Evolutionary conservation across 2,329 filamentous ascomycete genomes (phyloP).

Genomic region (Dothidotthia symphoricarpi): DNA sequence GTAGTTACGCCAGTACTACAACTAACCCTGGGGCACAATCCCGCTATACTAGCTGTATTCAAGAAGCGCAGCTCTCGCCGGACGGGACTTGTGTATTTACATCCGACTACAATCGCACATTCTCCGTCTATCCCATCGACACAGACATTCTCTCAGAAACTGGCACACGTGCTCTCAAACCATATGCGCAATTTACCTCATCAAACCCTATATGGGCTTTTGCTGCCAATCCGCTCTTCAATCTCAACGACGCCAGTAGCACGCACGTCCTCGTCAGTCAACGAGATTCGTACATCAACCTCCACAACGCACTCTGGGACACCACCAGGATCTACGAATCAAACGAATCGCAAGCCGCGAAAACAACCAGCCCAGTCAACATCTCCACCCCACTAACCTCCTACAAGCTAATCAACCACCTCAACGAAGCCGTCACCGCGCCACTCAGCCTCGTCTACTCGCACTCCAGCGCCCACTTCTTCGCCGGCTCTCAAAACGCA

Average conservation of each 20-base stretch:
- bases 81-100: slow-evolving; percentile 60
- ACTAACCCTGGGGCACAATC: neutral
- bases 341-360: slow-evolving; percentile 2
- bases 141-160: slow-evolving; percentile 9
- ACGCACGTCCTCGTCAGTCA: slow-evolving; percentile 54
- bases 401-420: slow-evolving; percentile 56
- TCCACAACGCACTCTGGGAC: slow-evolving; percentile 56
- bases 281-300: slow-evolving; percentile 55
- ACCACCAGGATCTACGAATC: slow-evolving; percentile 8
- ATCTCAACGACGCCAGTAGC: slow-evolving; percentile 51
- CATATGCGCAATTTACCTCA: slow-evolving; percentile 49
- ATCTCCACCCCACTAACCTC: slow-evolving; percentile 43
- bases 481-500: slow-evolving; percentile 56
- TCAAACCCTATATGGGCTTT: slow-evolving; percentile 55
- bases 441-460: slow-evolving; percentile 57
- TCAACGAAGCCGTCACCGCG: slow-evolving; percentile 57
- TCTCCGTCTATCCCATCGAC: slow-evolving; percentile 48
- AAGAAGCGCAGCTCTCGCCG: slow-evolving; percentile 38
- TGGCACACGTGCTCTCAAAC: slow-evolving; percentile 32
- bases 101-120: slow-evolving; percentile 53
- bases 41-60: slow-evolving; percentile 24
- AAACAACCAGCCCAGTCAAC: slow-evolving; percentile 13
- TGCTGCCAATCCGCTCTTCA: slow-evolving; percentile 56
- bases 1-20: neutral
- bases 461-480: slow-evolving; percentile 51